Evolutionary conservation across 768 basidiomycete genomes (phyloP).

Genomic region (Flagelloscypha sp.): DNA sequence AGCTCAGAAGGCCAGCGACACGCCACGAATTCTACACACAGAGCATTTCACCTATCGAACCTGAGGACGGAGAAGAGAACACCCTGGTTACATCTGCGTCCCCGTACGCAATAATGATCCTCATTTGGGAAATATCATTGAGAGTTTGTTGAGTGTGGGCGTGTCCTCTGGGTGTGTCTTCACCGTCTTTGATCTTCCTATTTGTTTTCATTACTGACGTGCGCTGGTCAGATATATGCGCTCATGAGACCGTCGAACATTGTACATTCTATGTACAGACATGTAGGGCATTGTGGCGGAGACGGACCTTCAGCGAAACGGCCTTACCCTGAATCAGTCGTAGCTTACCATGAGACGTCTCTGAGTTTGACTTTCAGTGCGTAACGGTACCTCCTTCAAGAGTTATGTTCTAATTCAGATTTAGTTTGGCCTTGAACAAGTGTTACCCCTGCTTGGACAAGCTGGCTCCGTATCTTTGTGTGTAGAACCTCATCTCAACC

Average conservation of each 20-base stretch:
- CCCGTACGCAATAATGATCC: slow-evolving; percentile 96
- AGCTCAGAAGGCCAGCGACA: slow-evolving; percentile 47
- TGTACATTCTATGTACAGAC: slow-evolving; percentile 97
- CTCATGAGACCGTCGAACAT: slow-evolving; percentile 78
- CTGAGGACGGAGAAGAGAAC: slow-evolving; percentile 81
- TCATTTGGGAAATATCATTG: slow-evolving; percentile 90
- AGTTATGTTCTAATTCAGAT: too few relatives aligned
- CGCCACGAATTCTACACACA: slow-evolving; percentile 39
- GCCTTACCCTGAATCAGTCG: too few relatives aligned
- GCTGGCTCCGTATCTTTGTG: too few relatives aligned
- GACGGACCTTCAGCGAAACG: too few relatives aligned
- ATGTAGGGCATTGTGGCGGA: slow-evolving; percentile 99
- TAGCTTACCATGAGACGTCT: too few relatives aligned
- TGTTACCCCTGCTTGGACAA: too few relatives aligned
- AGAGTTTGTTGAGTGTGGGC: slow-evolving; percentile 94
- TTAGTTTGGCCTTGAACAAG: too few relatives aligned
- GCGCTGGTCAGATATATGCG: slow-evolving; percentile 16
- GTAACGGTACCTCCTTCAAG: too few relatives aligned
- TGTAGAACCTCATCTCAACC: too few relatives aligned
- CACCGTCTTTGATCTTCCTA: not conserved
- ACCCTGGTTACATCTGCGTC: slow-evolving; percentile 90
- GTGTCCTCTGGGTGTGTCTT: slow-evolving; percentile 81
- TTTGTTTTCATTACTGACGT: too few relatives aligned
- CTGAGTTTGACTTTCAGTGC: too few relatives aligned
- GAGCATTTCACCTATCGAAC: slow-evolving; percentile 50